Conservation (phyloP, 1,284 basidiomycete species). For the Trichosporon faecale region DNA sequence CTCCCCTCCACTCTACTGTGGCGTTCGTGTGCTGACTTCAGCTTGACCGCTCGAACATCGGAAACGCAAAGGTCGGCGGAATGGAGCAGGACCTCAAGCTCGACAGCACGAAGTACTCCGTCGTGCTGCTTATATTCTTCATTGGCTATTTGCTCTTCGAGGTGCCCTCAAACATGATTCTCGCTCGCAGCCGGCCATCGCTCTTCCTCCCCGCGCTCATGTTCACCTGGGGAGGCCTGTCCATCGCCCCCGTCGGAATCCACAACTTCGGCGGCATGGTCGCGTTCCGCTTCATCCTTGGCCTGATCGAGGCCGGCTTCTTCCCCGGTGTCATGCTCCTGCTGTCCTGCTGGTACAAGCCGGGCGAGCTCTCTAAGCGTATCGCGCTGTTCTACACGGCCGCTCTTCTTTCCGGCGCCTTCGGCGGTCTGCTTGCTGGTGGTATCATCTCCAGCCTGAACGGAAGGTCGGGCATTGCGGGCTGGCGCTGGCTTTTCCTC, state of each 20-base stretch:
- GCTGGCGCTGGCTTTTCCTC: constrained; percentile 50
- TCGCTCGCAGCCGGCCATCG: constrained; percentile 15
- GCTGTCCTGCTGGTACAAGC: constrained; percentile 48
- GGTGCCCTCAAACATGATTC: constrained; percentile 49
- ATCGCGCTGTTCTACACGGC: constrained; percentile 29
- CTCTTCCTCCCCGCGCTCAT: constrained; percentile 36
- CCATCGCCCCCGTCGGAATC: constrained; percentile 25
- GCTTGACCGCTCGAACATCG: constrained; percentile 38
- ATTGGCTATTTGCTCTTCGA: constrained; percentile 44
- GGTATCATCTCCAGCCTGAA: constrained; percentile 42
- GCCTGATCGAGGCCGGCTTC: constrained; percentile 41
- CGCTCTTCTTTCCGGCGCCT: constrained; percentile 37
- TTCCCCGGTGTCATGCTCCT: constrained; percentile 46
- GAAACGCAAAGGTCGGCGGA: constrained; percentile 41
- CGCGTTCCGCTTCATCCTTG: constrained; percentile 30
- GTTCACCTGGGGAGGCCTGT: constrained; percentile 31
- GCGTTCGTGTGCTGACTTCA: background rate
- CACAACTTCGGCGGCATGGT: constrained; percentile 24
- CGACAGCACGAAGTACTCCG: constrained; percentile 39
- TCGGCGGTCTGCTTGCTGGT: constrained; percentile 47
- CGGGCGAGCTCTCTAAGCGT: constrained; percentile 45
- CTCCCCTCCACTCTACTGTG: background rate
- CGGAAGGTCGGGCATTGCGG: constrained; percentile 29
- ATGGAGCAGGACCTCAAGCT: constrained; percentile 49
- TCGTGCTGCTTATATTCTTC: constrained; percentile 51